phyloP scores from a whole-genome alignment of 768 basidiomycete species.

The Naganishia randhawae region DNA sequence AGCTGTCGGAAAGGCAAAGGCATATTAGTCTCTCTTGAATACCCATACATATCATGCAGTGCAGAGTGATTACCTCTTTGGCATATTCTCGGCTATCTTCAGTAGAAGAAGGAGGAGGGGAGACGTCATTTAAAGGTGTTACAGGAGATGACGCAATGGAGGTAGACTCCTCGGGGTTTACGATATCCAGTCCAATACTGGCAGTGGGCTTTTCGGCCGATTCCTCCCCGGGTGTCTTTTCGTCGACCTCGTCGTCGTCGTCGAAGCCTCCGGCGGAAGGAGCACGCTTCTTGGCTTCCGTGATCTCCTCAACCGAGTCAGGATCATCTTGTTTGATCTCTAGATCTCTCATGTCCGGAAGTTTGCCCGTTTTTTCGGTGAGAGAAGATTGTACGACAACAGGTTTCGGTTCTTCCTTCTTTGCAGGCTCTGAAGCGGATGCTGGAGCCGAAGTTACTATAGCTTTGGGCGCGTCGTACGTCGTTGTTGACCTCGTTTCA shows the following conservation, averaged over 20 bases:
- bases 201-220: neutral
- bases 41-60: too few relatives aligned
- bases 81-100: neutral
- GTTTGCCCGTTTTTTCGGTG: conserved; percentile 19
- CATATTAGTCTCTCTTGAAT: neutral
- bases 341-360: conserved; percentile 20
- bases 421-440: conserved; percentile 49
- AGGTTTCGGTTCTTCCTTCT: conserved; percentile 27
- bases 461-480: conserved; percentile 34
- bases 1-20: neutral
- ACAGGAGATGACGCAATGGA: neutral
- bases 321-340: conserved; percentile 32
- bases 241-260: conserved; percentile 27
- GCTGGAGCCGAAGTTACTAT: conserved; percentile 43
- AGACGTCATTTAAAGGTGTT: neutral
- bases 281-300: conserved; percentile 28
- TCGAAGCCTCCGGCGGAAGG: conserved; percentile 21
- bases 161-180: neutral
- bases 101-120: neutral
- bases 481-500: conserved; percentile 58
- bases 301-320: conserved; percentile 27
- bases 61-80: neutral
- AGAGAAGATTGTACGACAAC: conserved; percentile 6
- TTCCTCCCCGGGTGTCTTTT: neutral
- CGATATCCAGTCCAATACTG: neutral